Evolutionary conservation across 768 basidiomycete species (phyloP).

Genomic region (Cubamyces sp.): DNA sequence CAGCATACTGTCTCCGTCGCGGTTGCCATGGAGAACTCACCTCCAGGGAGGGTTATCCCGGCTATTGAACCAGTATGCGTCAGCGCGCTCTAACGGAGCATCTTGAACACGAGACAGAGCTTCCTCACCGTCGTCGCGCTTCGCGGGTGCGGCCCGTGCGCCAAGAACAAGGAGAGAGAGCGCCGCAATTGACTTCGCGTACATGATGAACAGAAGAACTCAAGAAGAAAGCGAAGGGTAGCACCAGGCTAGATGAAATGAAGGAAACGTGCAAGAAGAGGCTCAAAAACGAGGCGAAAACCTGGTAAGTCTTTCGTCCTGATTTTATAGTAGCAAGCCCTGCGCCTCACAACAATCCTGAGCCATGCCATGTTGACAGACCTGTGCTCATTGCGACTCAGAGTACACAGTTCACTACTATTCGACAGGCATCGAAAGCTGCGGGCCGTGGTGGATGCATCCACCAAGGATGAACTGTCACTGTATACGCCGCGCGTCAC

Average conservation of each 20-base stretch:
- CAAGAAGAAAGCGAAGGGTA: conserved; percentile 12
- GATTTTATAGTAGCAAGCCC: neutral
- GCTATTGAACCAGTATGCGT: neutral
- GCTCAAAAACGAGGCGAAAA: neutral
- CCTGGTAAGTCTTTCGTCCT: neutral
- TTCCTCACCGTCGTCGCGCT: conserved; percentile 9
- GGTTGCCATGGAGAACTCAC: neutral
- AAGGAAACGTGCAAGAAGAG: conserved; percentile 13
- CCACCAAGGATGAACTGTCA: too few species aligned
- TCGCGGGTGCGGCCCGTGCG: conserved; percentile 13
- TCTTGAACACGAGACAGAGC: too few species aligned
- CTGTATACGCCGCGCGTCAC: too few species aligned
- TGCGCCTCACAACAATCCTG: too few species aligned
- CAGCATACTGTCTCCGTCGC: too few species aligned
- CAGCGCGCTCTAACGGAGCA: neutral
- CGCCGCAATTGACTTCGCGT: conserved; percentile 23
- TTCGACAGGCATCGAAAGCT: too few species aligned
- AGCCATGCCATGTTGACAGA: too few species aligned
- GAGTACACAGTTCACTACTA: too few species aligned
- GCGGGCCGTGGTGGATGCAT: too few species aligned
- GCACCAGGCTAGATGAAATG: conserved; percentile 31
- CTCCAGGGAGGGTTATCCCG: neutral
- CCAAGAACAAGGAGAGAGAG: conserved; percentile 21
- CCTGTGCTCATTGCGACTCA: too few species aligned
- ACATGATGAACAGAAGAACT: conserved; percentile 4